These are phyloP conservation scores for Cutaneotrichosporon spelunceum DNA, from an alignment of 1,284 basidiomycete species.

Conservation along the genomic window DNA sequence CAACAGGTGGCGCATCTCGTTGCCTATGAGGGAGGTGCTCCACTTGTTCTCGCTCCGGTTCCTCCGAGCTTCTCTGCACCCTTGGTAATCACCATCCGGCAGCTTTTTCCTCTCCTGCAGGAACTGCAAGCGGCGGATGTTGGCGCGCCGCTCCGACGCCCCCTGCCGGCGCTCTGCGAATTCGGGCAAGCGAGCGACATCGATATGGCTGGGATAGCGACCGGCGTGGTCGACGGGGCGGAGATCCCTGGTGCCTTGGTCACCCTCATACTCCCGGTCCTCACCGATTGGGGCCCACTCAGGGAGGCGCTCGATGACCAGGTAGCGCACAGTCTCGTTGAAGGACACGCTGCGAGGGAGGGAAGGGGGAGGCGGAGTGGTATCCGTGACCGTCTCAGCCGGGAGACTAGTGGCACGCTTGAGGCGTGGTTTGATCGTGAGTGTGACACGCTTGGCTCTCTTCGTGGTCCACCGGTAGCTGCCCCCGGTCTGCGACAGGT, in stretches of 20 bases:
- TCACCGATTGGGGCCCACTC: neutral
- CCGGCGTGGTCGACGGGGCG: neutral
- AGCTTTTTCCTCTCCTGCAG: neutral
- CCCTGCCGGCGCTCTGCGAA: neutral
- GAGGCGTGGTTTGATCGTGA: neutral
- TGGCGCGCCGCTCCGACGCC: neutral
- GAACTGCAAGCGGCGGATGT: neutral
- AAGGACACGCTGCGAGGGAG: slow-evolving; percentile 8
- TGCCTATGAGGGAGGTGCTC: neutral
- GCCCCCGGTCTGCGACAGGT: neutral
- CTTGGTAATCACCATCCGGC: neutral
- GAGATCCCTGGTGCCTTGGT: neutral
- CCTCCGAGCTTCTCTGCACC: neutral
- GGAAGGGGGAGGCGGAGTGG: neutral
- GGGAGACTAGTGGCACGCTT: neutral
- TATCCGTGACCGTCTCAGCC: neutral
- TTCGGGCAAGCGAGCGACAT: neutral
- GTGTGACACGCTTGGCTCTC: neutral
- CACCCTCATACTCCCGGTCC: neutral
- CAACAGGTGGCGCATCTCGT: neutral
- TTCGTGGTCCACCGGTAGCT: neutral
- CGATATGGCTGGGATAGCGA: neutral
- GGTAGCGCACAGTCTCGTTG: slow-evolving; percentile 7
- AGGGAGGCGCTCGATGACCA: slow-evolving; percentile 17
- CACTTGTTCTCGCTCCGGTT: neutral